Evolutionary conservation across 2,329 filamentous ascomycete genomes (phyloP).

Genomic region (Calonectria naviculata): DNA sequence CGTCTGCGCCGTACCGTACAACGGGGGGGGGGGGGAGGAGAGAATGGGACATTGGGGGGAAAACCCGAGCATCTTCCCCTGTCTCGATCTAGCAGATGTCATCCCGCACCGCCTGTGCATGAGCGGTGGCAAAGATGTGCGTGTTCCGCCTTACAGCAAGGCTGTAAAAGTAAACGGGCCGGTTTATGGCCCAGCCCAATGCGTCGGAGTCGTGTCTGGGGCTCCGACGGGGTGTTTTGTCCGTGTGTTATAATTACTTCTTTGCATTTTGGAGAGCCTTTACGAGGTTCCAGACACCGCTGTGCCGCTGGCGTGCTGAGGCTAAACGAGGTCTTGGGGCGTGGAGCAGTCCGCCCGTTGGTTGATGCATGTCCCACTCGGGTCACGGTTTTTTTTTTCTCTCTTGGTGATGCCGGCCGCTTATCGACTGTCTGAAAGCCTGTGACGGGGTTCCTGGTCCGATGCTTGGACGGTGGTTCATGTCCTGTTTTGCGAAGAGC

Average conservation of each 20-base stretch:
- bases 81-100: neutral
- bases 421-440: neutral
- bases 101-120: neutral
- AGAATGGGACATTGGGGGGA: no score
- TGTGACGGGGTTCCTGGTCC: neutral
- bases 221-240: neutral
- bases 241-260: neutral
- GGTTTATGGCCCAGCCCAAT: neutral
- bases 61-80: neutral
- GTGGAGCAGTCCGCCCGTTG: neutral
- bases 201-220: conserved; percentile 2
- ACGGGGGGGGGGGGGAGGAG: no score
- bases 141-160: neutral
- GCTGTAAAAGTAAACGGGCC: conserved; percentile 1
- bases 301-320: conserved; percentile 1
- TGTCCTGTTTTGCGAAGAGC: neutral
- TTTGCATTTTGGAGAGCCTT: neutral
- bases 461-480: neutral
- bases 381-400: neutral
- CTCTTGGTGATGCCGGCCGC: neutral
- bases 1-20: no score
- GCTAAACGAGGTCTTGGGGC: neutral
- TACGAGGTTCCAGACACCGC: neutral
- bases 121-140: neutral
- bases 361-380: neutral